Conservation (phyloP, 129 eudicot species). For the Centella asiatica region DNA sequence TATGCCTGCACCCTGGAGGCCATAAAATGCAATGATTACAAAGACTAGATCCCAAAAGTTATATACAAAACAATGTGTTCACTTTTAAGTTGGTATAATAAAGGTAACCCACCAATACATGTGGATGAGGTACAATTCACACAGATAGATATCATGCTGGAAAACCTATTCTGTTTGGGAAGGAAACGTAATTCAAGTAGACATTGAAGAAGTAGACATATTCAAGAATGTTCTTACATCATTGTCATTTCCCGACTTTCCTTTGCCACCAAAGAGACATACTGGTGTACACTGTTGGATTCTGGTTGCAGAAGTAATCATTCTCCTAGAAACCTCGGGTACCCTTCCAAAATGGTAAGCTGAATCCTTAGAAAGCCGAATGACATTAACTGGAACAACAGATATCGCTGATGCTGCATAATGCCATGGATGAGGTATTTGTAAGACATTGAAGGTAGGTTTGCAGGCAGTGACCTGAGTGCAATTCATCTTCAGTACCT, state of each 20-base stretch:
- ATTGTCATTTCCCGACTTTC: slow-evolving; percentile 30
- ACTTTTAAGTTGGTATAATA: too few species aligned
- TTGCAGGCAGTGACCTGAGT: slow-evolving; percentile 36
- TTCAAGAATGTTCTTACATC: slow-evolving; percentile 35
- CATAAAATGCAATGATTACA: too few species aligned
- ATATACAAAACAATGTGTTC: too few species aligned
- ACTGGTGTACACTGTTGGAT: slow-evolving; percentile 35
- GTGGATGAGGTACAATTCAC: too few species aligned
- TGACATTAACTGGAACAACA: slow-evolving; percentile 13
- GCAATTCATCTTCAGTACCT: slow-evolving; percentile 33
- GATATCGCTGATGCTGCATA: slow-evolving; percentile 12
- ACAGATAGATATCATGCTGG: too few species aligned
- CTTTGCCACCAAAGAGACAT: slow-evolving; percentile 61
- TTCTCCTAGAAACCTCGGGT: slow-evolving; percentile 17
- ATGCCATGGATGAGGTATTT: slow-evolving; percentile 1
- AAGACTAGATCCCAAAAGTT: too few species aligned
- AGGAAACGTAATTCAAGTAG: not conserved
- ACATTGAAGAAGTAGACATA: not conserved
- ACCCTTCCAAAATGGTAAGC: slow-evolving; percentile 15
- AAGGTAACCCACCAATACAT: too few species aligned
- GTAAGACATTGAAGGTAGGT: slow-evolving; percentile 18
- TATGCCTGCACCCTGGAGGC: not conserved
- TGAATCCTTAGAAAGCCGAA: slow-evolving; percentile 19
- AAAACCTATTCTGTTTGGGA: not conserved
- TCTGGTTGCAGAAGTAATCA: slow-evolving; percentile 14